A percentile compares a stretch with the other conserved stretches of the same genome.
Conservation (phyloP, 208 protist genomes). For the Strigomonas culicis region DNA sequence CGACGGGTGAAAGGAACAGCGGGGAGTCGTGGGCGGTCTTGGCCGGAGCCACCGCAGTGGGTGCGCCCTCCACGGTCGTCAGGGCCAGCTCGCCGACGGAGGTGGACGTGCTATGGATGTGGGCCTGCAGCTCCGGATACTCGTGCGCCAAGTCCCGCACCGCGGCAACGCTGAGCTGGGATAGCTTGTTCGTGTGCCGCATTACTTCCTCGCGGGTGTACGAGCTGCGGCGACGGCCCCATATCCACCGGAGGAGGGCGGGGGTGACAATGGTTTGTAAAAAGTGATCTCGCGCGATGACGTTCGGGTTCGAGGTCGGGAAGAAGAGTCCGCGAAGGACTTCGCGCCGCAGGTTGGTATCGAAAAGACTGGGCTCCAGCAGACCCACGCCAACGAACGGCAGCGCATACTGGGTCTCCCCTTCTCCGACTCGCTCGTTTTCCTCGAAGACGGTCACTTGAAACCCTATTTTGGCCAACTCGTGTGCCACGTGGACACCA, state of each 20-base stretch:
- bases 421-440: conserved; percentile 26
- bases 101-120: conserved; percentile 34
- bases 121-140: conserved; percentile 48
- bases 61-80: background rate
- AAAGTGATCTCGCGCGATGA: conserved; percentile 50
- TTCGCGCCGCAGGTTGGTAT: conserved; percentile 27
- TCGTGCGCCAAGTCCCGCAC: conserved; percentile 43
- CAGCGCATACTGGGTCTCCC: conserved; percentile 55
- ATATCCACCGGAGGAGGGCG: conserved; percentile 64
- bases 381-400: conserved; percentile 78
- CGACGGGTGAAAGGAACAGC: conserved; percentile 65
- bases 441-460: conserved; percentile 82
- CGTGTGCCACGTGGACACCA: conserved; percentile 83
- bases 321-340: conserved; percentile 42
- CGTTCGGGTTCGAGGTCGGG: conserved; percentile 32
- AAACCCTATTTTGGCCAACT: conserved; percentile 78
- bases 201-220: conserved; percentile 53
- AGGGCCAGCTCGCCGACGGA: conserved; percentile 12
- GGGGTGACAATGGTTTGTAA: conserved; percentile 60
- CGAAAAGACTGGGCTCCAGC: conserved; percentile 49
- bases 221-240: conserved; percentile 32
- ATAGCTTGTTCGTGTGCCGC: conserved; percentile 72
- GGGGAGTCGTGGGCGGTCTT: conserved; percentile 51
- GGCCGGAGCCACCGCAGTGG: conserved; percentile 8
- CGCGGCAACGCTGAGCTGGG: conserved; percentile 50